phyloP scores from a whole-genome alignment of 2,329 filamentous ascomycete genomes.

The Alternaria atra region DNA sequence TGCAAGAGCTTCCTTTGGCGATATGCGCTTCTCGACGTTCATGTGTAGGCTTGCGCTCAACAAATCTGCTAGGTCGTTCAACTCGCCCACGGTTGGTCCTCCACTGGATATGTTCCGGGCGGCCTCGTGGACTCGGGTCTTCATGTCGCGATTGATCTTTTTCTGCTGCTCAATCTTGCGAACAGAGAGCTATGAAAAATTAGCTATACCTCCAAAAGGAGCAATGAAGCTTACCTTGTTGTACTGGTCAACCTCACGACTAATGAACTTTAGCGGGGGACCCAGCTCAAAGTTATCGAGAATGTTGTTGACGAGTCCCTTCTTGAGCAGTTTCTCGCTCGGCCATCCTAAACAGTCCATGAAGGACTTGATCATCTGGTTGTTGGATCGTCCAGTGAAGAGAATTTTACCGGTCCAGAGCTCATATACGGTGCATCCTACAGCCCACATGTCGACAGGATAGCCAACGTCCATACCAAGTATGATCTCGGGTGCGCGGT shows the following conservation, averaged over 20 bases:
- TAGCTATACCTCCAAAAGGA: slow-evolving; percentile 10
- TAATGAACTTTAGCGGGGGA: slow-evolving; percentile 81
- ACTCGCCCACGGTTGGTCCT: slow-evolving; percentile 72
- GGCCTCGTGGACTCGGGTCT: slow-evolving; percentile 76
- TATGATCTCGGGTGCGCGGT: slow-evolving; percentile 95
- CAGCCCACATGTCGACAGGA: slow-evolving; percentile 95
- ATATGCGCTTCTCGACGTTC: slow-evolving; percentile 92
- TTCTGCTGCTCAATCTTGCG: slow-evolving; percentile 70
- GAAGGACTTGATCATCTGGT: slow-evolving; percentile 96
- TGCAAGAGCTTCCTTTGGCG: slow-evolving; percentile 82
- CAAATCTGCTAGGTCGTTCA: slow-evolving; percentile 85
- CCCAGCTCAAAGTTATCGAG: slow-evolving; percentile 66
- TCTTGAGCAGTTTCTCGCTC: slow-evolving; percentile 85
- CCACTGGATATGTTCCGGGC: slow-evolving; percentile 76
- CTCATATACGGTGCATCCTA: slow-evolving; percentile 96
- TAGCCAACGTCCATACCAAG: slow-evolving; percentile 96
- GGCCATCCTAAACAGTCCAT: slow-evolving; percentile 96
- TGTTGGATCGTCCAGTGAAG: slow-evolving; percentile 94
- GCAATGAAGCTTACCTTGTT: slow-evolving; percentile 37
- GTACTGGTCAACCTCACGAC: slow-evolving; percentile 71
- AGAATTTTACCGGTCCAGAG: slow-evolving; percentile 97
- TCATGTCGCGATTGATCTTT: slow-evolving; percentile 74
- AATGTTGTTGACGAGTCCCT: slow-evolving; percentile 74
- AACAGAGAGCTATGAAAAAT: slow-evolving; percentile 65
- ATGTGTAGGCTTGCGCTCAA: slow-evolving; percentile 87